Evolutionary conservation across 768 basidiomycete genomes (phyloP).

Genomic region (Collybiopsis confluens): DNA sequence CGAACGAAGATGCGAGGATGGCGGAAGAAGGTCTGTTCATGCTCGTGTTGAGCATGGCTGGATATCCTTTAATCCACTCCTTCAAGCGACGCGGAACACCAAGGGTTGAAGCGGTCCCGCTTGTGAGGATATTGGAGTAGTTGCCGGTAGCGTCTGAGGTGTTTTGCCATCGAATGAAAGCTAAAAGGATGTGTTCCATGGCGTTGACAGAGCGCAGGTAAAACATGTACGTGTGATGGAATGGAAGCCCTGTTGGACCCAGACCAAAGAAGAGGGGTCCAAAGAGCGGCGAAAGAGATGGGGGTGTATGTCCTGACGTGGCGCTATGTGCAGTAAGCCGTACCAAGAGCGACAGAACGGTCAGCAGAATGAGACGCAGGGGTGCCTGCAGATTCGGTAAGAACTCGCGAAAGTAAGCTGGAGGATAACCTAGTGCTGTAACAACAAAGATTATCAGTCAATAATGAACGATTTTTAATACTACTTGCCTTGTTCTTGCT

Average conservation of each 20-base stretch:
- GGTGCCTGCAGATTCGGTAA: constrained; percentile 48
- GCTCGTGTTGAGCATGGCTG: constrained; percentile 68
- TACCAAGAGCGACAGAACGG: constrained; percentile 76
- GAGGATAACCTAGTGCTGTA: constrained; percentile 61
- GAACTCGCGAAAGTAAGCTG: constrained; percentile 69
- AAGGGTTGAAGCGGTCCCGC: constrained; percentile 51
- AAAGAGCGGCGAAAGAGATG: constrained; percentile 85
- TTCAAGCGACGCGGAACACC: constrained; percentile 83
- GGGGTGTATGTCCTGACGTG: constrained; percentile 86
- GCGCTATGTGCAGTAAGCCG: constrained; percentile 81
- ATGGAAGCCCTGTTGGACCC: constrained; percentile 15
- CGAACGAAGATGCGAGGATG: constrained; percentile 6
- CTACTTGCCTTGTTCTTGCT: constrained; percentile 73
- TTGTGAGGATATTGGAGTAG: constrained; percentile 24
- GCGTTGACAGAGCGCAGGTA: constrained; percentile 84
- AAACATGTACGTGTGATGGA: constrained; percentile 55
- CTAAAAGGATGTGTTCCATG: constrained; percentile 89
- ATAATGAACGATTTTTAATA: constrained; percentile 14
- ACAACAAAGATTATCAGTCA: constrained; percentile 6
- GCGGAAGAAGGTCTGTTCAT: constrained; percentile 17
- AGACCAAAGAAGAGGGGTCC: constrained; percentile 88
- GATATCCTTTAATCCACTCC: constrained; percentile 90
- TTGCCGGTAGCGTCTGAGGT: constrained; percentile 34
- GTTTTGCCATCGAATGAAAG: constrained; percentile 83
- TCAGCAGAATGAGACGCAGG: constrained; percentile 56